These are phyloP conservation scores for Mycena epipterygia DNA, from an alignment of 768 basidiomycete species.

Conservation along the genomic window DNA sequence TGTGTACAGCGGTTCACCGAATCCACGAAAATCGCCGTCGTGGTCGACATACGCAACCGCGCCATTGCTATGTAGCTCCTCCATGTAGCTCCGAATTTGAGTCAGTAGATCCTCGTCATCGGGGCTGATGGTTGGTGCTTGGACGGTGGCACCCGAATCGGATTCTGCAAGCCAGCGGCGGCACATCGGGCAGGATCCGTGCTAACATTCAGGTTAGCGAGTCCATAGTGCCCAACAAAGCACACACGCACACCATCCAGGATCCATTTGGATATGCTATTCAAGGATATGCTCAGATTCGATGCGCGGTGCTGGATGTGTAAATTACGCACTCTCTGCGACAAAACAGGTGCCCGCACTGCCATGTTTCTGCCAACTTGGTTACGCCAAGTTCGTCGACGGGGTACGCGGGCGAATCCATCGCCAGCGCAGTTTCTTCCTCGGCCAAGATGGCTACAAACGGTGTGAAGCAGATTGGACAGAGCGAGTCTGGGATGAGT, in stretches of 20 bases:
- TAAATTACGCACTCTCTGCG: constrained; percentile 72
- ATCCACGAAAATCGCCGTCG: constrained; percentile 36
- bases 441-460: constrained; percentile 79
- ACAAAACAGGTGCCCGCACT: constrained; percentile 83
- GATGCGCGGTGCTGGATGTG: constrained; percentile 14
- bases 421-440: constrained; percentile 78
- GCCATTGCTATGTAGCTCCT: constrained; percentile 28
- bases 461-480: constrained; percentile 82
- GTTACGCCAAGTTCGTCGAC: constrained; percentile 81
- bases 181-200: constrained; percentile 77
- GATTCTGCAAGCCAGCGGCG: constrained; percentile 60
- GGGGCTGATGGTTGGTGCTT: constrained; percentile 21
- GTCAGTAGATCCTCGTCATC: constrained; percentile 23
- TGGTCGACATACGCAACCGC: constrained; percentile 32
- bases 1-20: constrained; percentile 29
- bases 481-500: constrained; percentile 69
- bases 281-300: constrained; percentile 23
- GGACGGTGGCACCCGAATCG: constrained; percentile 7
- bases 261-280: constrained; percentile 77
- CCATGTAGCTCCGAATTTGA: constrained; percentile 27
- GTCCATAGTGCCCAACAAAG: too few species aligned
- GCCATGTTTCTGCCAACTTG: constrained; percentile 63
- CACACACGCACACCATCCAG: constrained; percentile 68
- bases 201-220: constrained; percentile 51
- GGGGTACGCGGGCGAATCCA: constrained; percentile 85